phyloP scores from a whole-genome alignment of 768 basidiomycete genomes.

The Ramaria sp. region DNA sequence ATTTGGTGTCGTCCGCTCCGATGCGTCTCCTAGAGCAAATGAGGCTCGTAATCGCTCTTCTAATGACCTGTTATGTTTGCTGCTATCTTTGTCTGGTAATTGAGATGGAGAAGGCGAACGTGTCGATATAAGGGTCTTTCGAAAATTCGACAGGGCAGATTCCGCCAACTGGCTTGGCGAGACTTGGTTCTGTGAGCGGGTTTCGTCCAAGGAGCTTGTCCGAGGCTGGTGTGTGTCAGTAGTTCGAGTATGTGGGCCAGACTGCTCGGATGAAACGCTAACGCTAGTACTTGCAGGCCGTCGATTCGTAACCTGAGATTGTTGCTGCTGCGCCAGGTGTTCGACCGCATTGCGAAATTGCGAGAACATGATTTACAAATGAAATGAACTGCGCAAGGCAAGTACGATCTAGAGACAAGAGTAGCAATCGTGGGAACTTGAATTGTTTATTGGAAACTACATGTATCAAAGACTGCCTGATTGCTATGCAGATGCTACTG shows the following conservation, averaged over 20 bases:
- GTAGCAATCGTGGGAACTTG: neutral
- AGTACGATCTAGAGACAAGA: neutral
- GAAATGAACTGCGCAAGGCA: neutral
- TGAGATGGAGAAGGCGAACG: conserved; percentile 29
- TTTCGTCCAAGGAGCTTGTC: conserved; percentile 17
- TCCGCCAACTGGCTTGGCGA: conserved; percentile 48
- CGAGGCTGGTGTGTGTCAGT: conserved; percentile 20
- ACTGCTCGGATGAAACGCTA: conserved; percentile 12
- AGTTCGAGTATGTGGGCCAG: conserved; percentile 22
- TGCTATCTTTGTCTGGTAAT: conserved; percentile 10
- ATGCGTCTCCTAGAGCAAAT: conserved; percentile 46
- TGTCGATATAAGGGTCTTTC: conserved; percentile 50
- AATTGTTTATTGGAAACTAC: no score
- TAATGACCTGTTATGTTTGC: conserved; percentile 22
- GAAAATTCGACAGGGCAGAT: conserved; percentile 44
- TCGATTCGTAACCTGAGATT: conserved; percentile 24
- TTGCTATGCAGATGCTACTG: neutral
- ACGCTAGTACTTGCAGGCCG: conserved; percentile 5
- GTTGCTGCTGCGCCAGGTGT: conserved; percentile 40
- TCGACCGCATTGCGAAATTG: conserved; percentile 68
- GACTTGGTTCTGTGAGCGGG: conserved; percentile 17
- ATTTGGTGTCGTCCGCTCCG: conserved; percentile 30
- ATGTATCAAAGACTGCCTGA: neutral
- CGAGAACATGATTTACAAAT: conserved; percentile 46
- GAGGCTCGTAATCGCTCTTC: conserved; percentile 72